Conservation (phyloP, 1,139 yeast species). For the Protomyces gravidus region DNA sequence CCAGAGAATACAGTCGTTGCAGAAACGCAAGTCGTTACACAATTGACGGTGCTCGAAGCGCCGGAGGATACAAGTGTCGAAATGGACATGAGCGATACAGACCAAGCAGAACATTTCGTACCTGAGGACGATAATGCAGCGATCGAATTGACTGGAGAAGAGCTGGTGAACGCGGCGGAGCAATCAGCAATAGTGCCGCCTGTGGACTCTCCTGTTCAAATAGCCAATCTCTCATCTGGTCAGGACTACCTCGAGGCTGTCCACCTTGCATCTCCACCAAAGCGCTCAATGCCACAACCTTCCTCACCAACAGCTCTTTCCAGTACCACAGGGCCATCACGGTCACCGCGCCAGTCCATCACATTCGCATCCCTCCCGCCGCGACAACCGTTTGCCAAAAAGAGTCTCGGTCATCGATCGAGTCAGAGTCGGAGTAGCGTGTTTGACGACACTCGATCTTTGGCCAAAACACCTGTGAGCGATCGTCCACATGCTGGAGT, state of each 20-base stretch:
- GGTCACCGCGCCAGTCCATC: slow-evolving; percentile 20
- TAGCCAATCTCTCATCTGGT: too few relatives aligned
- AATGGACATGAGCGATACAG: neutral
- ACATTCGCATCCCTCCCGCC: slow-evolving; percentile 26
- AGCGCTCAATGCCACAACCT: slow-evolving; percentile 6
- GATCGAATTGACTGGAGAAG: neutral
- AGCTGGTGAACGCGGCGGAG: neutral
- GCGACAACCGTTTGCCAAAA: slow-evolving; percentile 27
- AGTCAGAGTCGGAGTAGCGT: slow-evolving; percentile 12
- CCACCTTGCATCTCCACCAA: slow-evolving; percentile 15
- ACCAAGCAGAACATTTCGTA: neutral
- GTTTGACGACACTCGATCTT: neutral
- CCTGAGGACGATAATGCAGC: neutral
- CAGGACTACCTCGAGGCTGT: slow-evolving; percentile 19
- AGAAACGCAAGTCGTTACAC: neutral
- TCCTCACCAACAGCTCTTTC: slow-evolving; percentile 2
- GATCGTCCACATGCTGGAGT: neutral
- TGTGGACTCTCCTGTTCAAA: neutral
- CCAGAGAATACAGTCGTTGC: neutral
- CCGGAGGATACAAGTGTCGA: neutral
- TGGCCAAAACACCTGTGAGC: neutral
- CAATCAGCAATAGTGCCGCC: neutral
- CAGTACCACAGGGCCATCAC: neutral
- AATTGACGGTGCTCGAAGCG: neutral
- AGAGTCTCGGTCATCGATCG: slow-evolving; percentile 21